These are phyloP conservation scores for Pseudozyma sp. DNA, from an alignment of 1,284 basidiomycete genomes.

Conservation along the genomic window DNA sequence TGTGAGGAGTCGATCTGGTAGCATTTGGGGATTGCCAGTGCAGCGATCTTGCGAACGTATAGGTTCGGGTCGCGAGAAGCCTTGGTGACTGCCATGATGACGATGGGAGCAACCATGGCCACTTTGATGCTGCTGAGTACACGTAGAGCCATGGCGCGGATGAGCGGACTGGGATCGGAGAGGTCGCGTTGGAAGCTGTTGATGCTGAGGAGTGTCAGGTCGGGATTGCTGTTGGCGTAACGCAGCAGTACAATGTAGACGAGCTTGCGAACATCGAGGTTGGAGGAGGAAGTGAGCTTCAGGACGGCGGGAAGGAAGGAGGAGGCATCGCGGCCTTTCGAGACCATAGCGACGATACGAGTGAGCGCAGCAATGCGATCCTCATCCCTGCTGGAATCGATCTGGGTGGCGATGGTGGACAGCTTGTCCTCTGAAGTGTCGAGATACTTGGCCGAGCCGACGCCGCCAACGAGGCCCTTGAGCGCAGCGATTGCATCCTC, in stretches of 20 bases:
- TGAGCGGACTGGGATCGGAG: conserved; percentile 86
- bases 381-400: conserved; percentile 61
- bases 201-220: conserved; percentile 93
- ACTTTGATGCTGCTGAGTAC: conserved; percentile 92
- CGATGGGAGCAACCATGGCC: conserved; percentile 84
- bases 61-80: conserved; percentile 89
- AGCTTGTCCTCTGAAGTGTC: conserved; percentile 61
- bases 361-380: conserved; percentile 62
- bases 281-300: conserved; percentile 66
- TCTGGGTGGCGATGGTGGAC: conserved; percentile 51
- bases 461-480: conserved; percentile 59
- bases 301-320: conserved; percentile 73
- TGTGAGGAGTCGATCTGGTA: conserved; percentile 76
- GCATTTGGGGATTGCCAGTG: conserved; percentile 83
- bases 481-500: conserved; percentile 65
- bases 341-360: conserved; percentile 75
- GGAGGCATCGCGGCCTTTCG: conserved; percentile 89
- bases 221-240: conserved; percentile 80
- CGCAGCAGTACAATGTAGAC: conserved; percentile 97
- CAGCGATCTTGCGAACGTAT: conserved; percentile 91
- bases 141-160: conserved; percentile 89
- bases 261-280: conserved; percentile 91
- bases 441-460: conserved; percentile 58
- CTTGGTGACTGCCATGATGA: conserved; percentile 89
- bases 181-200: conserved; percentile 99